These are phyloP conservation scores for Candida bentonensis DNA, from an alignment of 805 yeast genomes.

Conservation along the genomic window DNA sequence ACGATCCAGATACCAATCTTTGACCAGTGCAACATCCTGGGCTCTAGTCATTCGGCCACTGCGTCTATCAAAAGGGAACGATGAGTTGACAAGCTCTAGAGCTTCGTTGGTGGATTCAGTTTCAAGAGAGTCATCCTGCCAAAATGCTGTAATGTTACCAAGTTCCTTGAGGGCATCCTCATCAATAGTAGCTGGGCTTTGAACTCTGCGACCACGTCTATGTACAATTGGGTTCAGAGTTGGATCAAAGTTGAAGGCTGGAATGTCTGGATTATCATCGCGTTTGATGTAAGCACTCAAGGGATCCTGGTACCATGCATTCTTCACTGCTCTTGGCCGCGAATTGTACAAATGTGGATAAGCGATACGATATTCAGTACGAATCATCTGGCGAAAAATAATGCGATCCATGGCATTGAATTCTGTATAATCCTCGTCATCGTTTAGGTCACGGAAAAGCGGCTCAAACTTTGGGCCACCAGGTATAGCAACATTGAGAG, in stretches of 20 bases:
- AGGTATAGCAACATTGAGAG: slow-evolving; percentile 72
- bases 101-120: slow-evolving; percentile 40
- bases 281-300: slow-evolving; percentile 33
- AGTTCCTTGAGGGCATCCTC: slow-evolving; percentile 12
- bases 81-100: slow-evolving; percentile 61
- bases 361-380: slow-evolving; percentile 78
- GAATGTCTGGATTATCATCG: slow-evolving; percentile 32
- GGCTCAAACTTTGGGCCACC: slow-evolving; percentile 97
- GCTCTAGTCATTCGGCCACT: slow-evolving; percentile 66
- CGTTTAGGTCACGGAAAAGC: slow-evolving; percentile 50
- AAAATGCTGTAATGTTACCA: slow-evolving; percentile 19
- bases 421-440: slow-evolving; percentile 69
- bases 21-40: slow-evolving; percentile 76
- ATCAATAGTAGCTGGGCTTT: slow-evolving; percentile 15
- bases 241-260: slow-evolving; percentile 44
- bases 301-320: slow-evolving; percentile 54
- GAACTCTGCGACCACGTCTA: slow-evolving; percentile 10
- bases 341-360: slow-evolving; percentile 78
- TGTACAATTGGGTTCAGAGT: slow-evolving; percentile 39
- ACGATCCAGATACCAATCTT: slow-evolving; percentile 65
- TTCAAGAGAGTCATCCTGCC: slow-evolving; percentile 31
- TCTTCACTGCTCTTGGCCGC: slow-evolving; percentile 47
- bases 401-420: slow-evolving; percentile 81
- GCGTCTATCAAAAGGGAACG: slow-evolving; percentile 70
- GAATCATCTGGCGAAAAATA: slow-evolving; percentile 60